Percentiles rank a stretch among this genome's conserved stretches.
Evolutionary conservation across 2,329 filamentous ascomycete species (phyloP).

Genomic region (Endocalyx cinctus): DNA sequence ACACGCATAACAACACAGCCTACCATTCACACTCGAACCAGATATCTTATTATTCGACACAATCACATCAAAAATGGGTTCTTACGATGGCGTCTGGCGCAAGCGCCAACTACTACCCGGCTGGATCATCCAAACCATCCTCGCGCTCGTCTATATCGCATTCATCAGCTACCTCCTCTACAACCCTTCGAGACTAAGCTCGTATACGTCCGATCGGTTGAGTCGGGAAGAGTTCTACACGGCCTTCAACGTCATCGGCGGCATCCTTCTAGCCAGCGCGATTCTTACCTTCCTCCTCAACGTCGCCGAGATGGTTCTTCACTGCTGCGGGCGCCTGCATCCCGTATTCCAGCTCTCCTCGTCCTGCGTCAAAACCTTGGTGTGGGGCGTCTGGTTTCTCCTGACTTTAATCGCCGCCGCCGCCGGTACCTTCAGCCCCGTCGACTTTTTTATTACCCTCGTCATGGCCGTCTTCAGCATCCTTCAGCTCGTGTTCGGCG

Average conservation of each 20-base stretch:
- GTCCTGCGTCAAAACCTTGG: slow-evolving; percentile 9
- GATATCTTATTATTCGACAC: too few species aligned
- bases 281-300: slow-evolving; percentile 10
- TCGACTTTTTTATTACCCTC: slow-evolving; percentile 7
- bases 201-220: too few species aligned
- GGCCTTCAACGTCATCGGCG: slow-evolving; percentile 6
- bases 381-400: slow-evolving; percentile 11
- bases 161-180: slow-evolving; percentile 3
- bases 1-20: too few species aligned
- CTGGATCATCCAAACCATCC: slow-evolving; percentile 14
- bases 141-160: slow-evolving; percentile 4
- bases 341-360: slow-evolving; percentile 10
- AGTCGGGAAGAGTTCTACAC: slow-evolving; percentile 3
- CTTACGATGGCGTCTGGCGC: slow-evolving; percentile 13
- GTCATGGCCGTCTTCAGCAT: slow-evolving; percentile 8
- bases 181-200: too few species aligned
- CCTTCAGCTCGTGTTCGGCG: slow-evolving; percentile 9
- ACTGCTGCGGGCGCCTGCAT: slow-evolving; percentile 5
- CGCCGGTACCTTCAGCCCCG: not conserved
- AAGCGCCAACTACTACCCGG: slow-evolving; percentile 13
- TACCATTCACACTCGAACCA: too few species aligned
- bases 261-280: slow-evolving; percentile 7
- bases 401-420: slow-evolving; percentile 6
- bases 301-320: slow-evolving; percentile 11
- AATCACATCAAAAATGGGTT: slow-evolving; percentile 6